Conservation (phyloP, 768 basidiomycete genomes). For the Auriscalpium vulgare region DNA sequence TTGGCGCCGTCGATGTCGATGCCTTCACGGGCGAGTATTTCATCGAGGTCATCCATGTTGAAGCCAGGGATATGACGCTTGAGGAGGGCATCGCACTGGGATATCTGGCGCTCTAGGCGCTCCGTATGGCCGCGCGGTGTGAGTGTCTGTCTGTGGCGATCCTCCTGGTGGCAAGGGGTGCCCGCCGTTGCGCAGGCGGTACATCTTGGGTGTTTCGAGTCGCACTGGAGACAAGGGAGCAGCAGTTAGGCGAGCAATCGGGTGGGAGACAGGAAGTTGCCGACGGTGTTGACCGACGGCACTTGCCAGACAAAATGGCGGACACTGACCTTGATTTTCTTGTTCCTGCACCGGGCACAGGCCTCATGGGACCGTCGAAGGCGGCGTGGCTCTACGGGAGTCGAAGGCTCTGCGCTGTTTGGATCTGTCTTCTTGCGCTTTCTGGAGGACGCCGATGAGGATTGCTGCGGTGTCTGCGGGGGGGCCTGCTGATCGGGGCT, state of each 20-base stretch:
- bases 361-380: constrained; percentile 87
- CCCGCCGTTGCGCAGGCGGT: constrained; percentile 78
- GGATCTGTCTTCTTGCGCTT: constrained; percentile 56
- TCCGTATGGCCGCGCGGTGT: constrained; percentile 81
- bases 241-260: constrained; percentile 24
- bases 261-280: constrained; percentile 64
- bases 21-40: constrained; percentile 55
- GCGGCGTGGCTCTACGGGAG: constrained; percentile 66
- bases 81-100: constrained; percentile 71
- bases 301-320: constrained; percentile 24
- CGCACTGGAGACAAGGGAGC: constrained; percentile 50
- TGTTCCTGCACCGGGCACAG: constrained; percentile 87
- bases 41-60: constrained; percentile 57
- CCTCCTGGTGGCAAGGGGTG: constrained; percentile 78
- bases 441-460: constrained; percentile 27
- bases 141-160: constrained; percentile 79
- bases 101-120: constrained; percentile 71
- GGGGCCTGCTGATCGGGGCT: constrained; percentile 27
- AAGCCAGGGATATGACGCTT: constrained; percentile 67
- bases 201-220: constrained; percentile 83
- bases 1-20: constrained; percentile 37
- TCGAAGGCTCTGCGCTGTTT: constrained; percentile 43
- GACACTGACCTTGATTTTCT: constrained; percentile 87
- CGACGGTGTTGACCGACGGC: constrained; percentile 59
- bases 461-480: constrained; percentile 26